Conservation (phyloP, 2,329 filamentous ascomycete species). For the Fusarium piperis region DNA sequence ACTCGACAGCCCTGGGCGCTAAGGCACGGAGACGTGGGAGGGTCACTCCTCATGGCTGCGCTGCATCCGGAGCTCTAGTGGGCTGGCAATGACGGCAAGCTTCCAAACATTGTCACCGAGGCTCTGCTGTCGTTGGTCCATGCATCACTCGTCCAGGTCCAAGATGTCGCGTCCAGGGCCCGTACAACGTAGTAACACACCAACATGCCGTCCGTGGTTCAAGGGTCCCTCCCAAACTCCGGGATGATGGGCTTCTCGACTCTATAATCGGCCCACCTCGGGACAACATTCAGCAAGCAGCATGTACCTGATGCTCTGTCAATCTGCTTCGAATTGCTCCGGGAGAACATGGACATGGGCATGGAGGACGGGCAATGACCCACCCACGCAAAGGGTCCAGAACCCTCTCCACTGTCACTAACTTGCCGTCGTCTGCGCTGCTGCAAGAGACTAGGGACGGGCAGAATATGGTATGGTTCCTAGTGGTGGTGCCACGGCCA, state of each 20-base stretch:
- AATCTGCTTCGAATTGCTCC: conserved; percentile 4
- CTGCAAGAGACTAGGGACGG: neutral
- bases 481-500: conserved; percentile 33
- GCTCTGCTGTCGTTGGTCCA: neutral
- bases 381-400: conserved; percentile 29
- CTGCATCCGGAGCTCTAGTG: neutral
- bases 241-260: conserved; percentile 14
- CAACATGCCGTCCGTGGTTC: conserved; percentile 3
- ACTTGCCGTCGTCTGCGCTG: neutral
- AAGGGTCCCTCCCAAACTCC: conserved; percentile 13
- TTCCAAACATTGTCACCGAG: neutral
- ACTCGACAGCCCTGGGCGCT: conserved; percentile 9
- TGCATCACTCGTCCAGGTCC: neutral
- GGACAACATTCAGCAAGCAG: neutral
- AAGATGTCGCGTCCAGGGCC: neutral
- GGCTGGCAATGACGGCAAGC: conserved; percentile 24
- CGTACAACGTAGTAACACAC: neutral
- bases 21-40: neutral
- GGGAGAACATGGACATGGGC: neutral
- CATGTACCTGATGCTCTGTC: conserved; percentile 4
- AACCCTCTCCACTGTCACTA: conserved; percentile 13
- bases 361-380: conserved; percentile 10
- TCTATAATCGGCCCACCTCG: conserved; percentile 17
- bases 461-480: conserved; percentile 3
- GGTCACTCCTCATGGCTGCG: conserved; percentile 1